Percentiles rank a stretch among this genome's conserved stretches.
These are phyloP conservation scores for Aegilops longissima DNA, from an alignment of 176 grass and related monocot species.

Conservation along the genomic window DNA sequence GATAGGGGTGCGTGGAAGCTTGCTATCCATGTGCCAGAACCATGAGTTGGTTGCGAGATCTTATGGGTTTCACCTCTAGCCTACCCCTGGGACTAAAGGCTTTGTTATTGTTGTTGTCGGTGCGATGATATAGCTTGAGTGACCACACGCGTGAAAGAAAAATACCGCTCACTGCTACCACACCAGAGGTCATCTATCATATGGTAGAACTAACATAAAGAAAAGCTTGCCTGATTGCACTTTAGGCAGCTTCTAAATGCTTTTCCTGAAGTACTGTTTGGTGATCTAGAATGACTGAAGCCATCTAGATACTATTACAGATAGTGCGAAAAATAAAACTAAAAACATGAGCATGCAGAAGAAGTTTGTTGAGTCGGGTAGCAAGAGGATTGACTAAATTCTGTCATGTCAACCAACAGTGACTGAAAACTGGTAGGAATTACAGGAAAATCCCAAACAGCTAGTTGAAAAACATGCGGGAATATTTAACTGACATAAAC, in stretches of 20 bases:
- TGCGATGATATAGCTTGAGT: background rate
- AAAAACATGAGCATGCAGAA: slow-evolving; percentile 6
- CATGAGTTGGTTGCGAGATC: too few species aligned
- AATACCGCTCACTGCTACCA: background rate
- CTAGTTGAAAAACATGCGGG: background rate
- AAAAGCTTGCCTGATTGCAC: background rate
- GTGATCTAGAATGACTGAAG: slow-evolving; percentile 1
- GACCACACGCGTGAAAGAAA: background rate
- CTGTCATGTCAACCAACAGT: slow-evolving; percentile 43
- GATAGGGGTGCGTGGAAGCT: too few species aligned
- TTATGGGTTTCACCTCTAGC: too few species aligned
- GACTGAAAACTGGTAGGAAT: slow-evolving; percentile 42
- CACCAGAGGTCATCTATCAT: background rate
- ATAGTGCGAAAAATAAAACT: background rate
- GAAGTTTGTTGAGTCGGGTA: slow-evolving; percentile 31
- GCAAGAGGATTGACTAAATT: slow-evolving; percentile 41
- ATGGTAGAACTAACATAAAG: background rate
- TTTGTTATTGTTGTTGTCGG: too few species aligned
- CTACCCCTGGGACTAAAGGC: too few species aligned
- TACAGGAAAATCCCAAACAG: slow-evolving; percentile 23
- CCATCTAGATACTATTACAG: slow-evolving; percentile 15
- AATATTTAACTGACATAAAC: slow-evolving; percentile 15
- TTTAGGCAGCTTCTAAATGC: background rate
- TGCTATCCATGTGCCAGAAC: too few species aligned
- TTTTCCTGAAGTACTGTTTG: background rate